Base-by-base conservation (phyloP, 2,329 filamentous ascomycete genomes). In the Aspergillus caelatus region DNA sequence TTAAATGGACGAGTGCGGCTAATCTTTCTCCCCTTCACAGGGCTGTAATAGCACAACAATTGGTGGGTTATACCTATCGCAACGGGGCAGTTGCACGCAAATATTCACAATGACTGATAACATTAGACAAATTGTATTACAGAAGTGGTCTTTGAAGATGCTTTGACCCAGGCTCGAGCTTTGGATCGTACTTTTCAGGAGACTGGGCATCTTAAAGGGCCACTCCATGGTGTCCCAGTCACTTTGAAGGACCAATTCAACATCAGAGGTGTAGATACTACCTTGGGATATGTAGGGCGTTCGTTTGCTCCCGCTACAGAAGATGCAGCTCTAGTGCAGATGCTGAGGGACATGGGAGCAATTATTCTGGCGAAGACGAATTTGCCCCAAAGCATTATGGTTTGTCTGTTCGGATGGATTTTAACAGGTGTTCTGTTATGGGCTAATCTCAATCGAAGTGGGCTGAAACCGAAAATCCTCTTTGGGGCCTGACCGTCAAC, bases 231-330 rank as follows among this genome's bases (percentile, higher is more conserved):
- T 0, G 72, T 88, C 3, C 85, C 85, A 0, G 79, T 88, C 60
- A 83, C 80, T 7, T 68, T 88, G 14, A 89, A 89, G 71, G 88
- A 89, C 58, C 85, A 86, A 16, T 89, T 89, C 73, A 83, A 88
- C 28, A 78, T 90, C 48, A 83, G 83, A 62, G 86, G 85, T 1
- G 72, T 82, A 4, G 85, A 89, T 59, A 83, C 83, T 0, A 88
- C 87, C 0, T 74, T 89, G 4, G 87, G 87, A 8, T 89, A 89
- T 66, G 83, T 86, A 1, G 79, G 78, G 10, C 77, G 79, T 54
- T 79, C 84, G 0, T 83, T 84, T 60, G 71, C 79, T 1, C 84
- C 84, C 0, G 84, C 85, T 1, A 62, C 64, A 0, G 77, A 83
- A 10, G 81, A 88, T 68, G 82, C 82, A 4, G 78, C 80, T 1